Conservation (phyloP, 164 flowering plant species). For the Kingdonia uniflora region DNA sequence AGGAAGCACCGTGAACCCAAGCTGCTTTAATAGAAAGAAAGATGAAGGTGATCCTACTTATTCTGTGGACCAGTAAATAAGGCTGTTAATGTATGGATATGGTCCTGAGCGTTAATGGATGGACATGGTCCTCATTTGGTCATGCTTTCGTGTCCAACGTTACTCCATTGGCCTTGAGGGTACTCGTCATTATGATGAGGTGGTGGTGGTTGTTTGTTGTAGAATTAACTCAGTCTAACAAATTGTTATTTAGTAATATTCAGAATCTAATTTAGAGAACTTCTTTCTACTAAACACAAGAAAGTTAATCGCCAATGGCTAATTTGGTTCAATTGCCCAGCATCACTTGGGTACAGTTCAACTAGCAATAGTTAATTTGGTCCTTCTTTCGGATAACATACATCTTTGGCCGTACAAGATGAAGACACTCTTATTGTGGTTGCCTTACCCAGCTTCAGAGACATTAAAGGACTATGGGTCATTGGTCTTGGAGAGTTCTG, state of each 20-base stretch:
- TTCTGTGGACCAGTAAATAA: no score
- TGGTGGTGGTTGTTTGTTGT: neutral
- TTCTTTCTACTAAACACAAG: neutral
- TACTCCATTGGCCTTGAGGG: no score
- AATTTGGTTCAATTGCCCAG: no score
- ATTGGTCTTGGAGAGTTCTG: neutral
- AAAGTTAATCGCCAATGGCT: neutral
- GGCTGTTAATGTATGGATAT: no score
- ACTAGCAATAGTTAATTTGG: neutral
- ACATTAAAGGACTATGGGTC: slow-evolving; percentile 3
- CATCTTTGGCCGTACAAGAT: slow-evolving; percentile 1
- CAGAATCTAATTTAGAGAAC: slow-evolving; percentile 1
- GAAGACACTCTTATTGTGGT: slow-evolving; percentile 7
- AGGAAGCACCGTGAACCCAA: no score
- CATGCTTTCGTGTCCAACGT: no score
- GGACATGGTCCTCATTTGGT: no score
- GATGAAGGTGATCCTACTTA: no score
- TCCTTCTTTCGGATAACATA: slow-evolving; percentile 6
- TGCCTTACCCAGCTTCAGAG: slow-evolving; percentile 3
- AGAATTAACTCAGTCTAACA: neutral
- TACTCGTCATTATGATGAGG: neutral
- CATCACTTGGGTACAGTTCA: slow-evolving; percentile 1
- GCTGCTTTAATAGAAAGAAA: no score
- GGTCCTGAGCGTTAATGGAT: no score
- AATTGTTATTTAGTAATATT: neutral